Conservation (phyloP, 345 rosid genomes). For the Gynandropsis gynandra region DNA sequence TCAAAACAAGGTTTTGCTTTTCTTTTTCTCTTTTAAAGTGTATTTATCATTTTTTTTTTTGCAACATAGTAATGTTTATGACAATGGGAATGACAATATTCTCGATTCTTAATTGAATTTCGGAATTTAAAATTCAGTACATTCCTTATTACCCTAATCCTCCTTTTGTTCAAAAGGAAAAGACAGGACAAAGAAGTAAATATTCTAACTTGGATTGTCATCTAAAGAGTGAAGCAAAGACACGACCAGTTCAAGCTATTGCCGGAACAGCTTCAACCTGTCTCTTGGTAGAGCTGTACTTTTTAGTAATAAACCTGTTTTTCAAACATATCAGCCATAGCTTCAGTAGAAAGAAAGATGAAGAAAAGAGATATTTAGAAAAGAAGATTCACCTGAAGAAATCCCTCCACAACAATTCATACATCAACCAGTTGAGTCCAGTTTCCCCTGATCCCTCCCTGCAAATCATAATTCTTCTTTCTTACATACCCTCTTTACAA, state of each 20-base stretch:
- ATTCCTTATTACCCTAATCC: no score
- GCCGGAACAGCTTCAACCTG: slow-evolving; percentile 59
- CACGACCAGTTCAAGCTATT: slow-evolving; percentile 60
- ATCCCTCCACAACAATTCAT: slow-evolving; percentile 93
- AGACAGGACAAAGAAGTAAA: no score
- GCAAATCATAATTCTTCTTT: no score
- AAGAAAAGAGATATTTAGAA: no score
- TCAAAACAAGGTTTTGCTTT: no score
- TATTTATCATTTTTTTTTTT: no score
- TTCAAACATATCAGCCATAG: slow-evolving; percentile 3
- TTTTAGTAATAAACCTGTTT: slow-evolving; percentile 80
- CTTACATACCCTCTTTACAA: not conserved
- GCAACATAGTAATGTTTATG: no score
- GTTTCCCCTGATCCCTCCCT: slow-evolving; percentile 42
- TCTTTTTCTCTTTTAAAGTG: no score
- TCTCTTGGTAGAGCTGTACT: slow-evolving; percentile 55
- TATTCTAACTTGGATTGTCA: not conserved
- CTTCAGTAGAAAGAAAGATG: slow-evolving; percentile 1
- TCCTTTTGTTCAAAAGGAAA: no score
- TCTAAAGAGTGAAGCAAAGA: slow-evolving; percentile 39
- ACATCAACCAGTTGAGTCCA: slow-evolving; percentile 75
- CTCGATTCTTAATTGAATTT: no score
- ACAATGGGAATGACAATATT: no score
- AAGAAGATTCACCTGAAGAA: slow-evolving; percentile 64
- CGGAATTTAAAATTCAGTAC: no score